phyloP scores from a whole-genome alignment of 176 grass and related monocot species.

The Carex parvula region DNA sequence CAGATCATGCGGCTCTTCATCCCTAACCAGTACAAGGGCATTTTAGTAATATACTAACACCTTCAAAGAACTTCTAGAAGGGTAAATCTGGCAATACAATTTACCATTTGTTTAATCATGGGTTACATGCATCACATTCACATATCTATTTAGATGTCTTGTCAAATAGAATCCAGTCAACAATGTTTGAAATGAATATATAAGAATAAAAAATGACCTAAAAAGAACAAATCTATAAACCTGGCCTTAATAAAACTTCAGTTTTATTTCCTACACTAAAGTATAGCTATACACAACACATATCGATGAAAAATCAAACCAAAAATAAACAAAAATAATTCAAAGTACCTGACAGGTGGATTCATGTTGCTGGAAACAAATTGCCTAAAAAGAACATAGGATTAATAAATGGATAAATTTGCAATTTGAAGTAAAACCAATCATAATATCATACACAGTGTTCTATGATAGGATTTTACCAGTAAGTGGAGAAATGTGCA shows the following conservation, averaged over 20 bases:
- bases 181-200: neutral
- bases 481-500: conserved; percentile 2
- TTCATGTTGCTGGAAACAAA: conserved; percentile 14
- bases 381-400: conserved; percentile 6
- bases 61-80: neutral
- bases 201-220: neutral
- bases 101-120: neutral
- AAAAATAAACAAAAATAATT: neutral
- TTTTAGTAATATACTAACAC: neutral
- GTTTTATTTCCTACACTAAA: too few relatives aligned
- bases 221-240: too few relatives aligned
- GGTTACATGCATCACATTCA: neutral
- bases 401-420: conserved; percentile 10
- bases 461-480: conserved; percentile 17
- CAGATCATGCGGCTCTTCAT: conserved; percentile 2
- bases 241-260: too few relatives aligned
- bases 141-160: neutral
- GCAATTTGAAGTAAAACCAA: neutral
- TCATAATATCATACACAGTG: neutral
- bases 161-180: neutral
- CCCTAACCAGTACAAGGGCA: neutral
- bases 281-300: neutral
- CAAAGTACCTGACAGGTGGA: conserved; percentile 21
- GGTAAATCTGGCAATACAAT: neutral
- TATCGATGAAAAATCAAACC: neutral